Evolutionary conservation across 2,329 filamentous ascomycete genomes (phyloP).

Genomic region (Biscogniauxia mediterranea): DNA sequence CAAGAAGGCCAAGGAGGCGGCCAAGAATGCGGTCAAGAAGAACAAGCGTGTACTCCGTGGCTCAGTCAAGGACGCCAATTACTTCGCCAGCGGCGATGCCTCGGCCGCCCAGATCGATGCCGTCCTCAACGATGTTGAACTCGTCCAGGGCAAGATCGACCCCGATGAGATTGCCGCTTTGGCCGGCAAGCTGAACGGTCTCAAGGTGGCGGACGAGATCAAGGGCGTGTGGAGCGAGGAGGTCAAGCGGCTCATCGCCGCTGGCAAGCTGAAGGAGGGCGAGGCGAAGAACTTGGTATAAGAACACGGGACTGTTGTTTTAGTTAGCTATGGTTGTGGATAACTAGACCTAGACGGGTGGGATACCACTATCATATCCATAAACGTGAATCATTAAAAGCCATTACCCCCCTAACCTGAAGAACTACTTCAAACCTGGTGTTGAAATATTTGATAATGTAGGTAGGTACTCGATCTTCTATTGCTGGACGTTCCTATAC

Average conservation of each 20-base stretch:
- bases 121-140: slow-evolving; percentile 82
- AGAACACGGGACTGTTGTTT: not conserved
- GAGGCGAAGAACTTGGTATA: slow-evolving; percentile 65
- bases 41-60: slow-evolving; percentile 97
- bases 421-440: no score
- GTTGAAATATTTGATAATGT: no score
- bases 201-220: slow-evolving; percentile 80
- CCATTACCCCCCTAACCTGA: not conserved
- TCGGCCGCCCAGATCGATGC: slow-evolving; percentile 76
- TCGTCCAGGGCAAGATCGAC: slow-evolving; percentile 84
- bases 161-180: slow-evolving; percentile 84
- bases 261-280: slow-evolving; percentile 82
- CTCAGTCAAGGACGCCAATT: slow-evolving; percentile 96
- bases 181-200: slow-evolving; percentile 73
- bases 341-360: not conserved
- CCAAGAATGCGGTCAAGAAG: slow-evolving; percentile 99
- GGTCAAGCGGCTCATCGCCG: slow-evolving; percentile 72
- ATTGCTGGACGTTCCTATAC: no score
- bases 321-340: not conserved
- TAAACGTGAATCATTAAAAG: not conserved
- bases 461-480: no score
- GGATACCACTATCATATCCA: not conserved
- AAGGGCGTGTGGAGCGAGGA: slow-evolving; percentile 80
- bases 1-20: slow-evolving; percentile 98
- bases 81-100: slow-evolving; percentile 74